These are phyloP conservation scores for Backusella psychrophila DNA, from an alignment of 192 early-diverging fungal species.

Conservation along the genomic window DNA sequence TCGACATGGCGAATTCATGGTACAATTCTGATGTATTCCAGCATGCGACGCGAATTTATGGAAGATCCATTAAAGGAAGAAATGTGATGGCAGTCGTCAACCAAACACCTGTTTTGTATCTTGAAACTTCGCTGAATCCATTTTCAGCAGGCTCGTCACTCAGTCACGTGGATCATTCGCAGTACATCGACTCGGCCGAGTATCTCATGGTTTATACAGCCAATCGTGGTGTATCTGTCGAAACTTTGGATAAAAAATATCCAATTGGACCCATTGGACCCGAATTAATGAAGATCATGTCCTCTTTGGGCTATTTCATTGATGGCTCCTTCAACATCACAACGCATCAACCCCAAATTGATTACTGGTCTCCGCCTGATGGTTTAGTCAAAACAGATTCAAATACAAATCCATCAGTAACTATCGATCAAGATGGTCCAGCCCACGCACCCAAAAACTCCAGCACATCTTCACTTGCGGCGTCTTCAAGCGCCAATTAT, in stretches of 20 bases:
- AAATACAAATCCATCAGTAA: neutral
- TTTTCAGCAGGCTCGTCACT: slow-evolving; percentile 37
- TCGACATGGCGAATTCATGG: slow-evolving; percentile 31
- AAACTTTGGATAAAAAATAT: neutral
- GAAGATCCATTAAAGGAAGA: neutral
- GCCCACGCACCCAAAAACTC: neutral
- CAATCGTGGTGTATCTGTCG: slow-evolving; percentile 32
- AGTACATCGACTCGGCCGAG: slow-evolving; percentile 30
- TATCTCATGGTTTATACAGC: slow-evolving; percentile 42
- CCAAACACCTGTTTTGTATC: neutral
- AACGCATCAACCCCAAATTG: neutral
- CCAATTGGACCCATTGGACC: slow-evolving; percentile 37
- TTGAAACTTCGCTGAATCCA: slow-evolving; percentile 39
- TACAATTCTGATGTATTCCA: neutral
- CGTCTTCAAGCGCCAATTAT: neutral
- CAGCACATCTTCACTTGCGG: neutral
- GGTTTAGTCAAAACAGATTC: neutral
- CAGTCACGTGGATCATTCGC: slow-evolving; percentile 36
- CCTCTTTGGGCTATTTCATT: slow-evolving; percentile 30
- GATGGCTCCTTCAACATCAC: neutral
- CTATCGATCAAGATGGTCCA: neutral
- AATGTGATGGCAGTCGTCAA: neutral
- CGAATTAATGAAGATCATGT: slow-evolving; percentile 18
- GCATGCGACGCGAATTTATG: slow-evolving; percentile 16
- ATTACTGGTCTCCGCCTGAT: neutral